Evolutionary conservation across 2,329 filamentous ascomycete genomes (phyloP).

Genomic region (Trichoderma citrinoviride): DNA sequence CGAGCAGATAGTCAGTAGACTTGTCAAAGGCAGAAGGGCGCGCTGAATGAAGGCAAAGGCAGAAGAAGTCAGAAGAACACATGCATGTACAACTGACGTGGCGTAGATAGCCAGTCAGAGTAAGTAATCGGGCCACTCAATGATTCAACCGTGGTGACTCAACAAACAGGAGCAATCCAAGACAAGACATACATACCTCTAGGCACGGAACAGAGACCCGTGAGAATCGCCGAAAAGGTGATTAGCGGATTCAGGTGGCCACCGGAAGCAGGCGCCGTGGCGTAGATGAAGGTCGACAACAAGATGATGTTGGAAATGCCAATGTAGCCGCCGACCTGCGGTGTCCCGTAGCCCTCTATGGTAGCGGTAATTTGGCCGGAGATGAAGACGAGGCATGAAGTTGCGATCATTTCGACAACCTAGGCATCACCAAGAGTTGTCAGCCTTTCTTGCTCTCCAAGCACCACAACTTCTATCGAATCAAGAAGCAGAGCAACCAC

Average conservation of each 20-base stretch:
- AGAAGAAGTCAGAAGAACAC: not conserved
- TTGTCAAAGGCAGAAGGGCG: not conserved
- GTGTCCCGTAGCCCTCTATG: slow-evolving; percentile 31
- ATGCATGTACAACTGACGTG: not conserved
- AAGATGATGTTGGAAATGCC: slow-evolving; percentile 41
- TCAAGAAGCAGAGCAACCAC: not conserved
- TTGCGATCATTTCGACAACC: slow-evolving; percentile 35
- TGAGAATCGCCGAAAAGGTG: slow-evolving; percentile 51
- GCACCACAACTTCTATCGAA: not conserved
- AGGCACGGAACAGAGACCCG: slow-evolving; percentile 48
- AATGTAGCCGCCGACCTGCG: slow-evolving; percentile 32
- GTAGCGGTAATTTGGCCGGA: slow-evolving; percentile 34
- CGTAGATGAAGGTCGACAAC: slow-evolving; percentile 49
- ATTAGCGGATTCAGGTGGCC: slow-evolving; percentile 55
- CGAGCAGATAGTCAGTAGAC: not conserved
- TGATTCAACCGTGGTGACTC: too few relatives aligned
- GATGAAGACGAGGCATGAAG: slow-evolving; percentile 32
- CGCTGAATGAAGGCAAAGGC: too few relatives aligned
- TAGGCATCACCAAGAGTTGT: not conserved
- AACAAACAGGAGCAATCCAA: not conserved
- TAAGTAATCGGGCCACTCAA: not conserved
- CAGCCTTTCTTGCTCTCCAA: too few relatives aligned
- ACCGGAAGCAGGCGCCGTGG: slow-evolving; percentile 47
- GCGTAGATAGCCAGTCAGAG: not conserved
- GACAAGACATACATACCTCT: slow-evolving; percentile 31